Percentiles rank a stretch among this genome's conserved stretches.
Conservation (phyloP, 306 rosid genomes). For the Astragalus glycyphyllos region DNA sequence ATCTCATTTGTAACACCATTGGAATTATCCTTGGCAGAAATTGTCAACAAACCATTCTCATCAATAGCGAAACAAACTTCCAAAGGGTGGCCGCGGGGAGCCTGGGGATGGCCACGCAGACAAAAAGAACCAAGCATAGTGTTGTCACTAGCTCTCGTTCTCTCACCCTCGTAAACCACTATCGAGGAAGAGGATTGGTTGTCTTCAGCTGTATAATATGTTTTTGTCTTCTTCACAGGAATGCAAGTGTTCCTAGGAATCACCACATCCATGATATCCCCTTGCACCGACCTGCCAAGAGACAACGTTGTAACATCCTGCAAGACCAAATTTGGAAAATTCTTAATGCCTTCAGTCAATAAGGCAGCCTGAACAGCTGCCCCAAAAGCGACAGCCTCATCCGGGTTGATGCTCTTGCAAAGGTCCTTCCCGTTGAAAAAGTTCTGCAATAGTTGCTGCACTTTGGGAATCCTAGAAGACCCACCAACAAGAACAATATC, state of each 20-base stretch:
- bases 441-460: too few relatives aligned
- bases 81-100: slow-evolving; percentile 50
- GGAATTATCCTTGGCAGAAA: too few relatives aligned
- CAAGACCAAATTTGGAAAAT: slow-evolving; percentile 40
- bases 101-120: slow-evolving; percentile 49
- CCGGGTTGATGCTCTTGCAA: neutral
- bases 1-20: too few relatives aligned
- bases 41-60: too few relatives aligned
- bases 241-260: slow-evolving; percentile 54
- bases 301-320: slow-evolving; percentile 57
- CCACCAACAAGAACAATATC: slow-evolving; percentile 29
- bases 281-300: slow-evolving; percentile 5
- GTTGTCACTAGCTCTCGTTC: slow-evolving; percentile 35
- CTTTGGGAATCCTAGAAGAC: slow-evolving; percentile 16
- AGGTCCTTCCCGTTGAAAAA: too few relatives aligned
- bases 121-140: slow-evolving; percentile 49
- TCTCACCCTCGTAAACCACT: neutral
- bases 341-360: neutral
- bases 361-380: slow-evolving; percentile 6
- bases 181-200: slow-evolving; percentile 46
- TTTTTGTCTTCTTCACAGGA: slow-evolving; percentile 37
- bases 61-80: slow-evolving; percentile 44
- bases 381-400: slow-evolving; percentile 38
- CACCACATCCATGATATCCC: too few relatives aligned
- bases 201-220: neutral